Base-by-base conservation (phyloP, 176 grass and related monocot genomes). In the Poa pratensis region DNA sequence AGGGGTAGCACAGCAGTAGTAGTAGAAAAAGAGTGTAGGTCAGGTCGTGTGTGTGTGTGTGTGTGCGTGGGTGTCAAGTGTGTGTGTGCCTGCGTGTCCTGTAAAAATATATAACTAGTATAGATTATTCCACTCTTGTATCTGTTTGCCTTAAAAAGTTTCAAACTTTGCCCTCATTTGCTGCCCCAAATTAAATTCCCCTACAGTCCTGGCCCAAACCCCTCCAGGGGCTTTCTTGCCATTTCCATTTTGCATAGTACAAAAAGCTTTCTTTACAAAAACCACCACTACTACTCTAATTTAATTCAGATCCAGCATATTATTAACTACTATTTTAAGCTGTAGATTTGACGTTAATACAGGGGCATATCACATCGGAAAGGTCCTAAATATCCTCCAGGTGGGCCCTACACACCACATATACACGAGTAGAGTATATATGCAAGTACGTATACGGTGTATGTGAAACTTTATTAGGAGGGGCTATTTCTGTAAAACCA, bases 1-100 rank as follows among this genome's bases (percentile, higher is more conserved):
- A 69, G 73, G 74, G 88, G 78, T 75, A 75, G 81, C 71, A 75
- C 50, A 53, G 87, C 59, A 79, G 83, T 57, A 92, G 88, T 69
- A 88, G 91, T 93, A 93, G 91, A 93, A 93, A 93, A 93, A 88
- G 88, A 88, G 88, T 93, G 88, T 93, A 93, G 88, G 91, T 90
- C 85, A 82, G 77, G 89, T 79, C 85, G 90, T 83, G 63, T 83
- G 86, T 80, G 43, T 43, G 42, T 43, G 43, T 45, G 43, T 11
- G 43, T 45, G 43, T 45, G 42, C 11, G 45, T 23, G 87, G 58
- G 61, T 77, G 79, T 86, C 65, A 28, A 28, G 62, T 64, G 61
- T 20, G 86, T 80, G 57, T 82, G 78, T 86, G 66, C 52, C n/a
- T 9, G 9, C 42, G 8, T 43, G 64, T 39, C 86, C 78, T 88